Evolutionary conservation across 306 rosid species (phyloP).

Genomic region (Datisca glomerata): DNA sequence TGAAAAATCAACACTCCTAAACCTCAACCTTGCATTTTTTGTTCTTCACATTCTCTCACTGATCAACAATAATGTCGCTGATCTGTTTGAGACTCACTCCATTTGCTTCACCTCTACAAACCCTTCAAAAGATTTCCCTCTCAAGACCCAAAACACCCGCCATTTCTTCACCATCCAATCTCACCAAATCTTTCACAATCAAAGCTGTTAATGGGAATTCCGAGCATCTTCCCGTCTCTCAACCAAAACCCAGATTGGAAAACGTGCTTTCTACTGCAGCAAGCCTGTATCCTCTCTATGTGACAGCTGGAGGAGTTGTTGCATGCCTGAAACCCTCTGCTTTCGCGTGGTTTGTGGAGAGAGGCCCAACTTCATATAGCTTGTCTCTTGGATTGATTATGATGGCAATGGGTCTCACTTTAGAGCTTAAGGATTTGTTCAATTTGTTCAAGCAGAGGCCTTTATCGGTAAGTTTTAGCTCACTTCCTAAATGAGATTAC

Average conservation of each 20-base stretch:
- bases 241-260: conserved; percentile 18
- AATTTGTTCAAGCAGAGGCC: conserved; percentile 20
- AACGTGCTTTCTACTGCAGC: conserved; percentile 21
- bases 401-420: conserved; percentile 35
- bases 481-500: too few relatives aligned
- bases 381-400: conserved; percentile 29
- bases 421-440: conserved; percentile 24
- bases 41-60: too few relatives aligned
- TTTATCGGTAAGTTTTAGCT: conserved; percentile 22
- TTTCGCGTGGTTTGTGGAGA: conserved; percentile 28
- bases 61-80: conserved; percentile 14
- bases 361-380: conserved; percentile 24
- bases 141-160: neutral
- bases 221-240: conserved; percentile 1
- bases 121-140: conserved; percentile 10
- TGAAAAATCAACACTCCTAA: too few relatives aligned
- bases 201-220: conserved; percentile 13
- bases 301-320: conserved; percentile 26
- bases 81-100: conserved; percentile 12
- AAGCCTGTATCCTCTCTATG: conserved; percentile 31
- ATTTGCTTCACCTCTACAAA: conserved; percentile 8
- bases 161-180: conserved; percentile 4
- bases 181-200: conserved; percentile 5
- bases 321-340: conserved; percentile 32
- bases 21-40: too few relatives aligned